Evolutionary conservation across 176 grass and related monocot genomes (phyloP).

Genomic region (Oryza glumipatula): DNA sequence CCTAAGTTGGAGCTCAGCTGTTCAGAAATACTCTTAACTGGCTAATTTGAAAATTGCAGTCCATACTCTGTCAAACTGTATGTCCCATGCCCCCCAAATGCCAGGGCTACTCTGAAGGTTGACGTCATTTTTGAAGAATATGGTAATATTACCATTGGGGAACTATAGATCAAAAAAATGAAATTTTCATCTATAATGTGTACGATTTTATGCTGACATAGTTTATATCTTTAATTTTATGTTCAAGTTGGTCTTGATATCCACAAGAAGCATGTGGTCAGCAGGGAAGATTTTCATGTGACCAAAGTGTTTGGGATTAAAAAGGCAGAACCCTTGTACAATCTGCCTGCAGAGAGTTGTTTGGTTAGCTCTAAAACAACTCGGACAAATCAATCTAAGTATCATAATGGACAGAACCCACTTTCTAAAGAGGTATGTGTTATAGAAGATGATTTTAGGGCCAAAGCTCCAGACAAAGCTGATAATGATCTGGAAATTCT

Average conservation of each 20-base stretch:
- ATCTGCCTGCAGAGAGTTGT: constrained; percentile 53
- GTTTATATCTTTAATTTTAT: constrained; percentile 35
- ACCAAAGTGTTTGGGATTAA: constrained; percentile 34
- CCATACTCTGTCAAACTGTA: constrained; percentile 72
- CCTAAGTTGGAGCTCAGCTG: constrained; percentile 37
- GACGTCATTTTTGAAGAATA: constrained; percentile 92
- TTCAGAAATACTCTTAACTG: constrained; percentile 33
- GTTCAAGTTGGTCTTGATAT: constrained; percentile 85
- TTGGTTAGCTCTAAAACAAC: constrained; percentile 52
- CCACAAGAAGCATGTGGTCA: constrained; percentile 74
- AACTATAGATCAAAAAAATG: constrained; percentile 28
- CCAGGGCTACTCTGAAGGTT: constrained; percentile 73
- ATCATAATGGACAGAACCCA: constrained; percentile 44
- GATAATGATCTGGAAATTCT: constrained; percentile 25
- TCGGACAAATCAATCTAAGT: constrained; percentile 24
- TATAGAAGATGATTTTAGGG: constrained; percentile 60
- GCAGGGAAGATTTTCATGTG: constrained; percentile 50
- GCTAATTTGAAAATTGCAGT: constrained; percentile 58
- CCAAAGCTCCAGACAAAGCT: constrained; percentile 40
- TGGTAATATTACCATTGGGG: constrained; percentile 54
- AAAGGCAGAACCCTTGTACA: constrained; percentile 29
- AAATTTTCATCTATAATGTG: background rate
- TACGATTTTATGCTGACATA: constrained; percentile 38
- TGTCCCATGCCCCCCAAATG: constrained; percentile 68
- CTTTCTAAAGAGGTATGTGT: constrained; percentile 80